A percentile compares a stretch with the other conserved stretches of the same genome.
phyloP scores from a whole-genome alignment of 345 rosid genomes.

The Hirschfeldia incana region DNA sequence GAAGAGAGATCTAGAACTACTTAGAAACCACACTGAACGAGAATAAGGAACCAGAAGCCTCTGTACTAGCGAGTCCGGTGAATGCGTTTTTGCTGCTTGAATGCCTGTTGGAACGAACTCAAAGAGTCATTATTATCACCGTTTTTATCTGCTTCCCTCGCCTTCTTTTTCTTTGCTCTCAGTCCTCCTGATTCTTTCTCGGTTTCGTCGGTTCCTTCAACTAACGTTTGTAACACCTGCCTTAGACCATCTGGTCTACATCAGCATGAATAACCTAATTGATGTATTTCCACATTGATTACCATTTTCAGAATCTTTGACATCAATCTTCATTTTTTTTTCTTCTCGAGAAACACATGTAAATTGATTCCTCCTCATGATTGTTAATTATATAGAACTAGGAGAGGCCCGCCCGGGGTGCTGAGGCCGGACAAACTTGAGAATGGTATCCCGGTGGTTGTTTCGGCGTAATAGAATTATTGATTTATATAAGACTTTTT shows the following conservation, averaged over 20 bases:
- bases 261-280: conserved; percentile 31
- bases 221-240: conserved; percentile 22
- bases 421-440: no score
- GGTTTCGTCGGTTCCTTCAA: conserved; percentile 44
- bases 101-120: conserved; percentile 89
- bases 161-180: conserved; percentile 46
- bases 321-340: conserved; percentile 12
- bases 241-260: conserved; percentile 24
- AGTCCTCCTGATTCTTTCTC: conserved; percentile 19
- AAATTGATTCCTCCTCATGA: no score
- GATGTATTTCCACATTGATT: conserved; percentile 10
- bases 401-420: no score
- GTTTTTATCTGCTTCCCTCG: conserved; percentile 41
- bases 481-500: no score
- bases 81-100: conserved; percentile 93
- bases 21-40: conserved; percentile 58
- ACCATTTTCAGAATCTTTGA: conserved; percentile 29
- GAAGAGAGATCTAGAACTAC: conserved; percentile 47
- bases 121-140: conserved; percentile 47
- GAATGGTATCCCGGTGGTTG: no score
- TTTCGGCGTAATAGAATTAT: no score
- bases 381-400: no score
- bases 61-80: conserved; percentile 91
- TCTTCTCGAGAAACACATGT: no score
- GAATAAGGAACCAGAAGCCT: conserved; percentile 67